phyloP scores from a whole-genome alignment of 805 yeast species.

The Kodamaea kakaduensis region DNA sequence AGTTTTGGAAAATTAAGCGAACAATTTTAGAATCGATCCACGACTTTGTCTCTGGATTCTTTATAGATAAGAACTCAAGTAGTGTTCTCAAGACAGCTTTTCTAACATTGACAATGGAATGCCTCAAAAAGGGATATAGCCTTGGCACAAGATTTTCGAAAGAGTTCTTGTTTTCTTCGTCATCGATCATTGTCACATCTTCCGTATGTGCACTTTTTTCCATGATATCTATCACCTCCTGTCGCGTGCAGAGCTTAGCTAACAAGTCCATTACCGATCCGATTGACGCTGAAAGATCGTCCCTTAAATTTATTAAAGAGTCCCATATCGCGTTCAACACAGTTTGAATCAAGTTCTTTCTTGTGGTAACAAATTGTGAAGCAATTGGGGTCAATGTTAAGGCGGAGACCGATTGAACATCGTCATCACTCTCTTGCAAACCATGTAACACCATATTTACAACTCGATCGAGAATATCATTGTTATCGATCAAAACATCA shows the following conservation, averaged over 20 bases:
- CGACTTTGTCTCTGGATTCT: slow-evolving; percentile 46
- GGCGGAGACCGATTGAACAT: slow-evolving; percentile 96
- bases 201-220: slow-evolving; percentile 51
- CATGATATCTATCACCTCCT: slow-evolving; percentile 69
- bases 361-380: slow-evolving; percentile 70
- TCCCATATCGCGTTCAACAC: slow-evolving; percentile 80
- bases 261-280: slow-evolving; percentile 94
- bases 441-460: slow-evolving; percentile 86
- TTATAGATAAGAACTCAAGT: slow-evolving; percentile 63
- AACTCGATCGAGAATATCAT: slow-evolving; percentile 62
- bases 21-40: slow-evolving; percentile 80
- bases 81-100: slow-evolving; percentile 81
- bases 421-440: slow-evolving; percentile 74
- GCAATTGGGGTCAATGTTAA: slow-evolving; percentile 90
- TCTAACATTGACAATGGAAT: slow-evolving; percentile 87
- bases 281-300: slow-evolving; percentile 90
- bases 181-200: slow-evolving; percentile 16
- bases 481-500: slow-evolving; percentile 61
- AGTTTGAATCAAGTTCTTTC: slow-evolving; percentile 46
- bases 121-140: slow-evolving; percentile 87
- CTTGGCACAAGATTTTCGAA: slow-evolving; percentile 82
- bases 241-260: slow-evolving; percentile 80
- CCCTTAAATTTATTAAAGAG: slow-evolving; percentile 76
- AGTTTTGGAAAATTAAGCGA: slow-evolving; percentile 78
- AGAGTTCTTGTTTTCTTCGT: slow-evolving; percentile 26